A percentile compares a stretch with the other conserved stretches of the same genome.
Evolutionary conservation across 306 rosid genomes (phyloP).

Genomic region (Acacia confusa): DNA sequence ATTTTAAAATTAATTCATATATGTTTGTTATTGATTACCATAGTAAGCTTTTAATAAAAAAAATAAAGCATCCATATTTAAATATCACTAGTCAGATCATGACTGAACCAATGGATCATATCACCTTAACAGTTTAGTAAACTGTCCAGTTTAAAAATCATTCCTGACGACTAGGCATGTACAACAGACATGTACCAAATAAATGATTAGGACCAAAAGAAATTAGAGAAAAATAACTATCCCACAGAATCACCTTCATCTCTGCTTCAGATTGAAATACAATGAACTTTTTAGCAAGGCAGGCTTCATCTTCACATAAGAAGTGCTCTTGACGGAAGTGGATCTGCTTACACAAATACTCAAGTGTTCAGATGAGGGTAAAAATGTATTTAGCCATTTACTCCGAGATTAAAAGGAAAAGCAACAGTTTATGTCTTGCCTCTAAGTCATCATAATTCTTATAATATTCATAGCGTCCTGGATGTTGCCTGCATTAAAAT

Average conservation of each 20-base stretch:
- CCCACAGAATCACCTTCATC: conserved; percentile 73
- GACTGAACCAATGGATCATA: not conserved
- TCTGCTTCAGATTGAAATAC: conserved; percentile 86
- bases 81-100: not conserved
- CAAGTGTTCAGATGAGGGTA: conserved; percentile 20
- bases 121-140: not conserved
- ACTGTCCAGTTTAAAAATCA: not conserved
- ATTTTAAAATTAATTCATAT: not conserved
- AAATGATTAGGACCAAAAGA: not conserved
- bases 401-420: conserved; percentile 3
- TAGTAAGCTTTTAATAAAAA: not conserved
- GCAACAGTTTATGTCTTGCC: conserved; percentile 53
- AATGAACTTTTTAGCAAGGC: conserved; percentile 82
- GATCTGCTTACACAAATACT: conserved; percentile 48
- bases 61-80: not conserved
- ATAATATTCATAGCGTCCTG: conserved; percentile 82
- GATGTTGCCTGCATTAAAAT: conserved; percentile 70
- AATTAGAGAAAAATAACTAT: not conserved
- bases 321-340: conserved; percentile 92
- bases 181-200: conserved; percentile 3
- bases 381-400: conserved; percentile 1
- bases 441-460: conserved; percentile 93
- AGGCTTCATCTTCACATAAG: conserved; percentile 93
- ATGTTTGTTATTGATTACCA: not conserved
- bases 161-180: not conserved